Conservation (phyloP, 768 basidiomycete species). For the Psilocybe subaeruginosa region DNA sequence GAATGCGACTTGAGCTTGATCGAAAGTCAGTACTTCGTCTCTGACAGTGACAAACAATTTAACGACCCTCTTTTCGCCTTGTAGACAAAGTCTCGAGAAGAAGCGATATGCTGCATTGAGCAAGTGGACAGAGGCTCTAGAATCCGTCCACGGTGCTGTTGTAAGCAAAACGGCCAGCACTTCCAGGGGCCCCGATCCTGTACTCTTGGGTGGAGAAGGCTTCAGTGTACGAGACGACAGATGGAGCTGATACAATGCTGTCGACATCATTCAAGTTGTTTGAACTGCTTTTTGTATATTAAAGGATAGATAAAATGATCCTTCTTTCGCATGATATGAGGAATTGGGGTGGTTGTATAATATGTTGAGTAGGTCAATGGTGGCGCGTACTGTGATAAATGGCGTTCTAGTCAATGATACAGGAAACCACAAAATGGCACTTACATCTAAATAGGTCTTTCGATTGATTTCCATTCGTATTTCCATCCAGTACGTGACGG, state of each 20-base stretch:
- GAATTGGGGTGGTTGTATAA: neutral
- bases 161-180: slow-evolving; percentile 66
- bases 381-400: slow-evolving; percentile 1
- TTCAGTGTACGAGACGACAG: slow-evolving; percentile 38
- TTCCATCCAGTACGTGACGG: slow-evolving; percentile 83
- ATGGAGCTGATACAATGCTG: slow-evolving; percentile 32
- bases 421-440: neutral
- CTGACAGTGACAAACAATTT: neutral
- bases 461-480: slow-evolving; percentile 80
- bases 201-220: slow-evolving; percentile 33
- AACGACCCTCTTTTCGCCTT: neutral
- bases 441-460: slow-evolving; percentile 46
- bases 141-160: slow-evolving; percentile 75
- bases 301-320: slow-evolving; percentile 11
- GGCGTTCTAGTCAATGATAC: neutral
- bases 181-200: slow-evolving; percentile 39
- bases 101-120: slow-evolving; percentile 81
- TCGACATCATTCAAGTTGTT: slow-evolving; percentile 19
- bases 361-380: neutral
- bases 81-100: slow-evolving; percentile 85
- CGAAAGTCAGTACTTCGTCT: slow-evolving; percentile 59
- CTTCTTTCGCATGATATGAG: slow-evolving; percentile 3
- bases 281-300: slow-evolving; percentile 26
- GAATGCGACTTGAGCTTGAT: slow-evolving; percentile 90
- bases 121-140: slow-evolving; percentile 83